A percentile compares a stretch with the other conserved stretches of the same genome.
phyloP scores from a whole-genome alignment of 768 basidiomycete genomes.

The Trametes punicea region DNA sequence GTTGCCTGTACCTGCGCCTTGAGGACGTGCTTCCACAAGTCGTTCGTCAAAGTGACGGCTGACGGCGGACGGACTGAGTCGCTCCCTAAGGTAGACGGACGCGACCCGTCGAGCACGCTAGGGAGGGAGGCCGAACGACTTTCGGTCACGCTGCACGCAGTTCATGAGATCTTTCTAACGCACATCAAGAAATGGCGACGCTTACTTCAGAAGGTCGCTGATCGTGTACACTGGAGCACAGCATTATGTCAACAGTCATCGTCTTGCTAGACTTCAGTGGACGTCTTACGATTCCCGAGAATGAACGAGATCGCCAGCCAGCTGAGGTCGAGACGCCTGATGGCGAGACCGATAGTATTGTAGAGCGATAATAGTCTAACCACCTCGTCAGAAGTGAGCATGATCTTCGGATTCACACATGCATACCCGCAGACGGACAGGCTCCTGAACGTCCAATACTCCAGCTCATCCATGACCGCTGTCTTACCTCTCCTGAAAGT shows the following conservation, averaged over 20 bases:
- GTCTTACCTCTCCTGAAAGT: not conserved
- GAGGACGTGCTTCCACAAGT: slow-evolving; percentile 5
- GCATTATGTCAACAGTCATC: not conserved
- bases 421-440: slow-evolving; percentile 8
- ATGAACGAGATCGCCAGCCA: slow-evolving; percentile 9
- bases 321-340: not conserved
- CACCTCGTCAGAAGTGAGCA: not conserved
- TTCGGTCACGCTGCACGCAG: not conserved
- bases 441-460: slow-evolving; percentile 15
- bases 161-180: not conserved
- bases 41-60: slow-evolving; percentile 5
- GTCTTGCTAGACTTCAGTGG: not conserved
- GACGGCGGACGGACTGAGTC: slow-evolving; percentile 5
- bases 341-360: not conserved
- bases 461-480: not conserved
- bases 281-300: slow-evolving; percentile 11
- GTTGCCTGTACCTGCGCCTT: not conserved
- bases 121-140: not conserved
- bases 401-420: not conserved
- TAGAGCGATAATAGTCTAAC: slow-evolving; percentile 1
- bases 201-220: slow-evolving; percentile 16
- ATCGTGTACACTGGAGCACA: slow-evolving; percentile 5
- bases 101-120: not conserved
- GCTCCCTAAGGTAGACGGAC: not conserved
- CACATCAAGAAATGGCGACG: too few relatives aligned